Evolutionary conservation across 495 filamentous ascomycete genomes (phyloP), one percentile per base, ranked within the genome.

Genomic region (Sabuloglossum arenarium): DNA sequence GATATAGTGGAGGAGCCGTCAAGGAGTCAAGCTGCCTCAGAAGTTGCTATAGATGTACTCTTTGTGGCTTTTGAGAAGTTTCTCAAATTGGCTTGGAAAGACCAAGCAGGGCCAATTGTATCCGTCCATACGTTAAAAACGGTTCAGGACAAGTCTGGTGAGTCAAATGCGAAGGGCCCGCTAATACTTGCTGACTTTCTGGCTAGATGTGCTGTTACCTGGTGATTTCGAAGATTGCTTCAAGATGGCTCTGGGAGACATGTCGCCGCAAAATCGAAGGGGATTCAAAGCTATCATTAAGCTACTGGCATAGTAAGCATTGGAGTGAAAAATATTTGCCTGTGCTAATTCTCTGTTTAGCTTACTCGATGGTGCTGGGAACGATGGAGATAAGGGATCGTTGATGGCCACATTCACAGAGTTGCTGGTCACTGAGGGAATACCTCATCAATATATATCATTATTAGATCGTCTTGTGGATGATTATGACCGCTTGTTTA

Each of bases 11-110:
- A 94, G 66, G 80, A 85, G 59, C 85, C 88, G 0, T 80, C 74
- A 52, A 84, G 82, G 59, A 70, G 84, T 43, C 79, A 93, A 53
- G 71, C 79, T 12, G 79, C 85, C 3, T 78, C 80, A 1, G 85
- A 94, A 57, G 75, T 84, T 3, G 75, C 85, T 12, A 79, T 94
- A 23, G 88, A 95, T 64, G 81, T 90, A n/a, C 73, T 96, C 10
- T 94, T 96, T 61, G 82, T 82, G 19, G 86, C 90, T 0, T 98
- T 98, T 63, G 88, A 94, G 61, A 95, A 91, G 58, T 98, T 96
- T 59, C 73, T 96, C 63, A 79, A 78, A 57, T 81, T 85, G 56
- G 88, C 88, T 29, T 98, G 91, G 91, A 79, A 74, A 55, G 81
- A 88, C 51, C 82, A 85, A 59, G 89, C 96, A 73, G 93, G 93